Base-by-base conservation (phyloP, 768 basidiomycete species). In the Hirschioporus abietinus region DNA sequence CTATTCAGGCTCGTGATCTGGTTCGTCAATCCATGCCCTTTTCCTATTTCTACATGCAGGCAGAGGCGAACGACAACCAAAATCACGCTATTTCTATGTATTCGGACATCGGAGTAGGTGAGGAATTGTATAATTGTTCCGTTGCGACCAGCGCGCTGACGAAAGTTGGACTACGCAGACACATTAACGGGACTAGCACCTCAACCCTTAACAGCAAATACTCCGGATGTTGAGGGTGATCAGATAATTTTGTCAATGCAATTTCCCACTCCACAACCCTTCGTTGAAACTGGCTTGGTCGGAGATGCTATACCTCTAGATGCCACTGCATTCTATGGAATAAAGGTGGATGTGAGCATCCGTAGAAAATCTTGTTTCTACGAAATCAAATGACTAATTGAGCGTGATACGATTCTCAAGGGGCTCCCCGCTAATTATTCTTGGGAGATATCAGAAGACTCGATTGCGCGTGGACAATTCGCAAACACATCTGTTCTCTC, bases 1-100 rank as follows among this genome's bases (percentile, higher is more conserved):
- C n/a, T 52, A 12, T 52, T 52, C 12, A 52, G 42, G 15, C 42
- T 3, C 12, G 42, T 9, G 66, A 76, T 65, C 64, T 75, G 2
- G 68, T 71, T 15, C 34, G 67, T 58, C 77, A 77, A 64, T 77
- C 77, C 18, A 65, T 76, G 5, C 76, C 77, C 5, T 77, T 78
- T 70, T 70, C 72, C 15, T 78, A 77, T 64, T 35, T 78, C 25
- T 67, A 66, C 34, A 63, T 78, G 23, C 66, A 70, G 2, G 68
- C 70, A 10, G 18, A 35, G 12, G 70, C 75, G 0, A 71, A 64
- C 18, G 77, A 78, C 61, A 72, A 71, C 9, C 42, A 58, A 2
- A 18, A 68, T 1, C 77, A 78, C 66, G 35, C 34, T n/a, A 70
- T 76, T 12, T 71, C 75, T 64, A 58, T 78, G 7, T 78, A 78